Conservation (phyloP, 2,329 filamentous ascomycete genomes). For the Exophiala sp. region DNA sequence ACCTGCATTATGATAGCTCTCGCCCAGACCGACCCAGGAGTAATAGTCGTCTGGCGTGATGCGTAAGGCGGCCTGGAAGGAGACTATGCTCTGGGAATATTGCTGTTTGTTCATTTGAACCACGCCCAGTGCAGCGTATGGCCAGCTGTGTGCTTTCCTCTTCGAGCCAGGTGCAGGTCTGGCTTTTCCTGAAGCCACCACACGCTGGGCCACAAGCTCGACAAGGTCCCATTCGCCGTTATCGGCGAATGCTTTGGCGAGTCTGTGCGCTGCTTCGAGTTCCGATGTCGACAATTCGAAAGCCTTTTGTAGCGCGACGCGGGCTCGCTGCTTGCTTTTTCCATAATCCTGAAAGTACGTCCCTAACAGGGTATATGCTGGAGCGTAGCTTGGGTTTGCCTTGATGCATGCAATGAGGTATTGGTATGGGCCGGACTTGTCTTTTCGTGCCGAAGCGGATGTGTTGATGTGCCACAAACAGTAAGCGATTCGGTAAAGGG, state of each 20-base stretch:
- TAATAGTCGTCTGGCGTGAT: conserved; percentile 84
- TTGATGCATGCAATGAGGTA: conserved; percentile 79
- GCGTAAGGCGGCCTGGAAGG: conserved; percentile 81
- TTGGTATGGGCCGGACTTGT: conserved; percentile 73
- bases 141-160: conserved; percentile 90
- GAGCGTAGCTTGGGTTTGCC: conserved; percentile 78
- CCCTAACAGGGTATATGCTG: conserved; percentile 85
- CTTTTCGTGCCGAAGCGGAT: conserved; percentile 67
- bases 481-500: conserved; percentile 77
- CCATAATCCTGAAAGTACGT: conserved; percentile 88
- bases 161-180: conserved; percentile 87
- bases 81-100: conserved; percentile 79
- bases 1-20: conserved; percentile 92
- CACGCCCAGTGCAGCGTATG: conserved; percentile 85
- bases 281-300: conserved; percentile 87
- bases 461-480: conserved; percentile 81
- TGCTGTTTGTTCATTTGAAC: conserved; percentile 93
- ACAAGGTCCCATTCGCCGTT: conserved; percentile 95
- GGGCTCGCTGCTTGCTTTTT: conserved; percentile 75
- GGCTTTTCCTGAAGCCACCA: conserved; percentile 91
- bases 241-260: conserved; percentile 80
- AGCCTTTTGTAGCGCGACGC: conserved; percentile 93
- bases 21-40: conserved; percentile 92
- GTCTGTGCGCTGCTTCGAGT: conserved; percentile 75
- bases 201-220: conserved; percentile 81